Percentiles rank a stretch among this genome's conserved stretches.
Conservation (phyloP, 768 basidiomycete genomes). For the Pleurotus tuoliensis region DNA sequence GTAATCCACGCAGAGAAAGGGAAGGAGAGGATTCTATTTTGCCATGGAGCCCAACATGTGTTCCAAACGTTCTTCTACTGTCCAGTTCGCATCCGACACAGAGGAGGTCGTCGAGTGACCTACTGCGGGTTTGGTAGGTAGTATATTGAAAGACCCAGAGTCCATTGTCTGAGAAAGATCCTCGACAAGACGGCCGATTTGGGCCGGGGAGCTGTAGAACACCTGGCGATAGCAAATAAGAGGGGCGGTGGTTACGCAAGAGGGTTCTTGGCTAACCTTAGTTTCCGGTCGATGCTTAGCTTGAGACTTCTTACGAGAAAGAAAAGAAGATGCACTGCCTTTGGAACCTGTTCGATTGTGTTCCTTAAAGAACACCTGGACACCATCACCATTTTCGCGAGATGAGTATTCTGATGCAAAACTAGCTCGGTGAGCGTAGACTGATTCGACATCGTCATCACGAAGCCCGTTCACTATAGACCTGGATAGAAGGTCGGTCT, state of each 20-base stretch:
- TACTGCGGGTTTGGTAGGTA: constrained; percentile 28
- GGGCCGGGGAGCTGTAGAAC: constrained; percentile 69
- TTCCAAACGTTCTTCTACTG: constrained; percentile 73
- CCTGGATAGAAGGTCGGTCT: constrained; percentile 34
- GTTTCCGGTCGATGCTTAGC: constrained; percentile 73
- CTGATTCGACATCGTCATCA: constrained; percentile 68
- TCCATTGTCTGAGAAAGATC: constrained; percentile 79
- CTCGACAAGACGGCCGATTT: constrained; percentile 83
- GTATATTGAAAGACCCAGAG: constrained; percentile 79
- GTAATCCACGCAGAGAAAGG: constrained; percentile 18
- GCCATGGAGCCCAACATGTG: constrained; percentile 57
- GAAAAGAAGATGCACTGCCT: constrained; percentile 57
- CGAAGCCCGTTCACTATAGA: constrained; percentile 82
- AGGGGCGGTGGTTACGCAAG: constrained; percentile 18
- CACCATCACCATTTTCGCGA: constrained; percentile 47
- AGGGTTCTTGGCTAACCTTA: constrained; percentile 49
- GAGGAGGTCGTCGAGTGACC: constrained; percentile 63
- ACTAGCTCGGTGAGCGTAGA: constrained; percentile 64
- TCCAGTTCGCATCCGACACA: constrained; percentile 65
- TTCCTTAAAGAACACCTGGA: constrained; percentile 76
- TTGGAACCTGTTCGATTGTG: constrained; percentile 65
- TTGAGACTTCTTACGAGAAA: constrained; percentile 58
- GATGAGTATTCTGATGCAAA: constrained; percentile 72
- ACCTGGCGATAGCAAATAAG: constrained; percentile 42
- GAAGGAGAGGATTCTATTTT: constrained; percentile 13